Base-by-base conservation (phyloP, 169 alveolate species). In the Hepatocystis sp. region DNA sequence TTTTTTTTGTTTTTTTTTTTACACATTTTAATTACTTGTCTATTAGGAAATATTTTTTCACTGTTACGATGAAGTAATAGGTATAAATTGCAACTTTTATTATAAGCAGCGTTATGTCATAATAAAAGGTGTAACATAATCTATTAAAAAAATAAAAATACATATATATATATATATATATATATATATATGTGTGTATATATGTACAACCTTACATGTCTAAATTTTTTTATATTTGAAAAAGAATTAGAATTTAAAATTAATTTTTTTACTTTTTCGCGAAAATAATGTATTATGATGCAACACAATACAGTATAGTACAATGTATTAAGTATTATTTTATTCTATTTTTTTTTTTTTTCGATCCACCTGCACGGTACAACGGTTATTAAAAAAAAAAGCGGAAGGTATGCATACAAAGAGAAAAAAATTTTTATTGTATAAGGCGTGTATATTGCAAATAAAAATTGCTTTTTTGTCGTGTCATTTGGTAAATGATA, bases 301-400 rank as follows among this genome's bases (percentile, higher is more conserved):
- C 10, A 36, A 36, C 47, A 7, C 10, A 36, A 36, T 36, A 36
- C 47, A 36, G n/a, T n/a, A n/a, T n/a, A n/a, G n/a, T n/a, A n/a
- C n/a, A n/a, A n/a, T n/a, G n/a, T n/a, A n/a, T n/a, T n/a, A n/a
- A n/a, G n/a, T 36, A 10, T 36, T 36, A 7, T 36, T 7, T 36
- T 36, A 36, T 36, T 10, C 10, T 36, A 36, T 7, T 36, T 36
- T 56, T 34, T 36, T 25, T 67, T 27, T 8, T 67, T 36, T 67
- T 55, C 34, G 17, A 40, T 60, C 15, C 44, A 81, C 89, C 89
- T 81, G 89, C 89, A 81, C 13, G 89, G 84, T 63, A 81, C 34
- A 34, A 81, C 34, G 32, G 89, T 81, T 56, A 81, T 63, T 44
- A 81, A 51, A 63, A 61, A 81, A 13, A 81, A 25, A 42, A 81